phyloP scores from a whole-genome alignment of 2,329 filamentous ascomycete species.

The Sordariomycetes sp. region DNA sequence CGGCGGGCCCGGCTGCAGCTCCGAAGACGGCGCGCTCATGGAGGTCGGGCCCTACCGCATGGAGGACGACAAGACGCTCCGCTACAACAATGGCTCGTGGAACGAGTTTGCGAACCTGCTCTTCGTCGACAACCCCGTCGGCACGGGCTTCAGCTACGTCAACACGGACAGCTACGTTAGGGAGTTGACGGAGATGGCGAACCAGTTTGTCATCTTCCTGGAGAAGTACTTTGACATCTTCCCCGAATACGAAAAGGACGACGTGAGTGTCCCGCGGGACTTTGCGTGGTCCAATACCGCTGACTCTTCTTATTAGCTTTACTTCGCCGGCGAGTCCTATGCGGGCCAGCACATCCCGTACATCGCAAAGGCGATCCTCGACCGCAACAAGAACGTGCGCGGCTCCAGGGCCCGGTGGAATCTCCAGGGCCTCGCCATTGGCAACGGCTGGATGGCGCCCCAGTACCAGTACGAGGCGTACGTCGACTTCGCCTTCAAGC shows the following conservation, averaged over 20 bases:
- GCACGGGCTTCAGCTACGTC: constrained; percentile 92
- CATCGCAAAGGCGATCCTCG: constrained; percentile 80
- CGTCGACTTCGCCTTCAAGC: constrained; percentile 66
- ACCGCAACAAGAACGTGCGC: constrained; percentile 54
- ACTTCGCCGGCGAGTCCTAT: constrained; percentile 86
- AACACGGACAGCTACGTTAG: constrained; percentile 77
- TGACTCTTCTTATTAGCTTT: constrained; percentile 45
- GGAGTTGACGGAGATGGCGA: constrained; percentile 79
- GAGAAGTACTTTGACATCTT: constrained; percentile 88
- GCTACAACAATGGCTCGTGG: constrained; percentile 90
- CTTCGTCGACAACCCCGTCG: constrained; percentile 94
- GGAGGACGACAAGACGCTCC: constrained; percentile 56
- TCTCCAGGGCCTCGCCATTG: constrained; percentile 76
- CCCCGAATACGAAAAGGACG: constrained; percentile 80
- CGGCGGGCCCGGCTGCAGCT: constrained; percentile 92
- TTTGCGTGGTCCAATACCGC: not conserved
- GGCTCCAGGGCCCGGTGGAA: constrained; percentile 47
- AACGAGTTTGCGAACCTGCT: constrained; percentile 95
- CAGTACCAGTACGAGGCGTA: constrained; percentile 83
- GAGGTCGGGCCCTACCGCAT: constrained; percentile 90
- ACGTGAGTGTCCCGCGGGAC: constrained; percentile 49
- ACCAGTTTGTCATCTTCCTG: constrained; percentile 76
- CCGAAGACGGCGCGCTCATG: constrained; percentile 92
- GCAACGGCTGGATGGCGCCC: constrained; percentile 95
- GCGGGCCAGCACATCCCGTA: constrained; percentile 96